Evolutionary conservation across 2,329 filamentous ascomycete genomes (phyloP).

Genomic region (Ophiocordyceps camponoti-saundersi): DNA sequence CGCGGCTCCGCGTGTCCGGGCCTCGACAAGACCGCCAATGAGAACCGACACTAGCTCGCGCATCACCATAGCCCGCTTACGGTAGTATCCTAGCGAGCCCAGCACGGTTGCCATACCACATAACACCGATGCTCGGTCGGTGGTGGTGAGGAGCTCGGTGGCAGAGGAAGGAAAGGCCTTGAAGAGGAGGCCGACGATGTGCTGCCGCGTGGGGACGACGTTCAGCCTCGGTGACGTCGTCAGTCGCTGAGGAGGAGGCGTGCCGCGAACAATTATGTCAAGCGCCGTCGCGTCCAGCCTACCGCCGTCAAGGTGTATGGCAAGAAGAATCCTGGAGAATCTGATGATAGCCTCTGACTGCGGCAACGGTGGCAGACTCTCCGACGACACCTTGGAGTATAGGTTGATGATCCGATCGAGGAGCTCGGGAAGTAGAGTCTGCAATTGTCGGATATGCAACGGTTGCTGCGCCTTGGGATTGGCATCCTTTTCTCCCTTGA

Average conservation of each 20-base stretch:
- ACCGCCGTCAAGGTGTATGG: slow-evolving; percentile 49
- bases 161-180: slow-evolving; percentile 52
- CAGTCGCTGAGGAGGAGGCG: slow-evolving; percentile 29
- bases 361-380: slow-evolving; percentile 54
- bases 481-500: slow-evolving; percentile 13
- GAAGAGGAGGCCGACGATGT: slow-evolving; percentile 49
- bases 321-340: slow-evolving; percentile 52
- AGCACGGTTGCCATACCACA: slow-evolving; percentile 81
- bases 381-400: slow-evolving; percentile 53
- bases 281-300: slow-evolving; percentile 42
- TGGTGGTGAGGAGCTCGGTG: slow-evolving; percentile 50
- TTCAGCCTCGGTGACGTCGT: slow-evolving; percentile 37
- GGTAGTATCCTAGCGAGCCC: slow-evolving; percentile 58
- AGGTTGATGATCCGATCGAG: slow-evolving; percentile 57
- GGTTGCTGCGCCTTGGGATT: slow-evolving; percentile 22
- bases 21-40: slow-evolving; percentile 73
- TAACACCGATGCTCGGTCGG: slow-evolving; percentile 63
- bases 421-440: slow-evolving; percentile 51
- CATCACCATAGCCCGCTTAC: slow-evolving; percentile 84
- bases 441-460: slow-evolving; percentile 32
- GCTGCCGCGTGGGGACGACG: slow-evolving; percentile 38
- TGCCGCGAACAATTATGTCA: slow-evolving; percentile 48
- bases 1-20: slow-evolving; percentile 82
- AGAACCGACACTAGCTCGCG: slow-evolving; percentile 72
- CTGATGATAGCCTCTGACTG: slow-evolving; percentile 59